Base-by-base conservation (phyloP, 1,139 yeast species). In the Pichia inconspicua region DNA sequence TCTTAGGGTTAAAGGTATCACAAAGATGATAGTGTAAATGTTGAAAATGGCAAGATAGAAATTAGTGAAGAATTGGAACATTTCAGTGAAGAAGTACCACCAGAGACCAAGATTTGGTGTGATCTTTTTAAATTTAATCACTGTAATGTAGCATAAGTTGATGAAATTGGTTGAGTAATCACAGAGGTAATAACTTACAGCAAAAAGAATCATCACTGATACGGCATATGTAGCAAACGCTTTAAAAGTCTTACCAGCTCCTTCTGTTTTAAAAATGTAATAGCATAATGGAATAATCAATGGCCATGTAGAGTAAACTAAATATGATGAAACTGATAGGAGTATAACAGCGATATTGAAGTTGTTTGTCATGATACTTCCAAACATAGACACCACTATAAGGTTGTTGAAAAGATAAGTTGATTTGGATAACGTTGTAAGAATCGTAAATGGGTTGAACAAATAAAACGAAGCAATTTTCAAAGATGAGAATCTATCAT, bases 11-110 rank as follows among this genome's bases (percentile, higher is more conserved):
- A 92, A 61, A 11, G 97, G 97, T 1, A 84, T 53, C 4, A 84
- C 72, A 62, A 86, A 86, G 2, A 83, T 68, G 31, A 78, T 69
- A n/a, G 81, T 68, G 66, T 82, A 88, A 43, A 90, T 60, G 61
- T 89, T 92, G 75, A 90, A 94, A 28, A 89, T 82, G 11, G 89
- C 82, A 40, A 83, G 70, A 69, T 86, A 92, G 63, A 92, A 89
- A 17, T 88, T 82, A 30, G 84, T 76, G 72, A 92, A 92, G 61
- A 82, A 86, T 48, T 84, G 94, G 68, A 92, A 92, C 82, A 92
- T 86, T 64, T 92, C 98, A 30, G 94, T 84, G 70, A 92, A 92
- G 58, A 90, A 80, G 69, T 92, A 92, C 99, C 99, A 92, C 99
- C 99, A 92, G 38, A 92, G 71, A 0, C 98, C 98, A 54, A 92